Base-by-base conservation (phyloP, 345 rosid species). In the Eucalyptus polyanthemos region DNA sequence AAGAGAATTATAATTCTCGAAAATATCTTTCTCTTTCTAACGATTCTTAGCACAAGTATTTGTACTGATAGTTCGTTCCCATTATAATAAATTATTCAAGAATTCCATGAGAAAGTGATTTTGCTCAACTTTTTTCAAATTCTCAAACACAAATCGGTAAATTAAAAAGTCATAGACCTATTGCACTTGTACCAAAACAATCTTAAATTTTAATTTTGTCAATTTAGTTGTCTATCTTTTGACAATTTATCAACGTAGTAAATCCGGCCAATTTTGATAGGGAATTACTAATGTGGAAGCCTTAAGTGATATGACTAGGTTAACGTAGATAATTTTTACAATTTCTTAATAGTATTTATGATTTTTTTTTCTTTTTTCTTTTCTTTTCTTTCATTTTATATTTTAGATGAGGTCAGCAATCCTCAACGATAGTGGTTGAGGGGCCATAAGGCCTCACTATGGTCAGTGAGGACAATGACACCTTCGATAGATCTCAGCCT, bases 381-480 rank as follows among this genome's bases (percentile, higher is more conserved):
- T 69, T 16, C 1, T 16, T 34, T 34, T 69, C 25, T 72, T 72
- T 72, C 81, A 17, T 69, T 34, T 34, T 34, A 34, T 69, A 34
- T 16, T 17, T 34, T 69, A 31, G 21, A 19, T 69, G 24, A 69
- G 80, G 42, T 21, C 3, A 2, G 7, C 25, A 21, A 19, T 42
- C 7, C 81, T 34, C 3, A 11, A 6, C 0, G 5, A 22, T 22
- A 19, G 3, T 11, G 2, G 8, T 6, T n/a, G n/a, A 3, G 80
- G 42, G 24, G 12, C 24, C 7, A 1, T 3, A 69, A 72, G 81
- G 44, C 81, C 34, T 62, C 69, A 29, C 31, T 29, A 6, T 12
- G 31, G 67, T 13, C 34, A 62, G 1, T 13, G 17, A 62, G 69
- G 69, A 29, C 2, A 21, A 1, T 19, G 14, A 72, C 45, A 72